A percentile compares a stretch with the other conserved stretches of the same genome.
Conservation (phyloP, 805 yeast genomes). For the Metschnikowia kofuensis region DNA sequence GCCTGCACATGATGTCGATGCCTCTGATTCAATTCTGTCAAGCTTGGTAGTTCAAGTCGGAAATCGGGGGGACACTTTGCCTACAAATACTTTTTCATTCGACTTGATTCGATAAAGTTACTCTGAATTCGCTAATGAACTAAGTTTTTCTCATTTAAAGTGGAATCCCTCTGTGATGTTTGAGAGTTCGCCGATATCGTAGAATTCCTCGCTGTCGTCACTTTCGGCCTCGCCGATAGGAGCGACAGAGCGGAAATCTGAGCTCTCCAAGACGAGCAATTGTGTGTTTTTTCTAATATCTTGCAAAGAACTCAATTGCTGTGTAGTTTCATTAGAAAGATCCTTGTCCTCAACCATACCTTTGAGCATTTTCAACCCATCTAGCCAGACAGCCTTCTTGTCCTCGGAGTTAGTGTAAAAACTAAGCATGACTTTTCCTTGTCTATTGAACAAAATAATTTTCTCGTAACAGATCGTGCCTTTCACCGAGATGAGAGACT, state of each 20-base stretch:
- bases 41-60: too few relatives aligned
- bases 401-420: slow-evolving; percentile 72
- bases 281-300: slow-evolving; percentile 41
- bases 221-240: slow-evolving; percentile 15
- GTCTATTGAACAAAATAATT: slow-evolving; percentile 48
- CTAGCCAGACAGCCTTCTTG: slow-evolving; percentile 70
- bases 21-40: neutral
- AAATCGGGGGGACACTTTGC: neutral
- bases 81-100: neutral
- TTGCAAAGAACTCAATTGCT: slow-evolving; percentile 32
- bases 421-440: slow-evolving; percentile 43
- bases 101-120: too few relatives aligned
- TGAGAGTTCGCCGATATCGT: slow-evolving; percentile 27
- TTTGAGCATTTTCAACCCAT: slow-evolving; percentile 59
- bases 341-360: slow-evolving; percentile 31
- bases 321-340: slow-evolving; percentile 36
- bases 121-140: too few relatives aligned
- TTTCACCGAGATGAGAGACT: slow-evolving; percentile 50
- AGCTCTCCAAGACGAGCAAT: slow-evolving; percentile 34
- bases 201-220: slow-evolving; percentile 27
- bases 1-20: slow-evolving; percentile 6
- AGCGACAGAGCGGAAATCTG: slow-evolving; percentile 16
- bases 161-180: slow-evolving; percentile 23
- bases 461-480: slow-evolving; percentile 58
- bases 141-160: slow-evolving; percentile 22